Conservation (phyloP, 768 basidiomycete genomes). For the Jaapia argillacea region DNA sequence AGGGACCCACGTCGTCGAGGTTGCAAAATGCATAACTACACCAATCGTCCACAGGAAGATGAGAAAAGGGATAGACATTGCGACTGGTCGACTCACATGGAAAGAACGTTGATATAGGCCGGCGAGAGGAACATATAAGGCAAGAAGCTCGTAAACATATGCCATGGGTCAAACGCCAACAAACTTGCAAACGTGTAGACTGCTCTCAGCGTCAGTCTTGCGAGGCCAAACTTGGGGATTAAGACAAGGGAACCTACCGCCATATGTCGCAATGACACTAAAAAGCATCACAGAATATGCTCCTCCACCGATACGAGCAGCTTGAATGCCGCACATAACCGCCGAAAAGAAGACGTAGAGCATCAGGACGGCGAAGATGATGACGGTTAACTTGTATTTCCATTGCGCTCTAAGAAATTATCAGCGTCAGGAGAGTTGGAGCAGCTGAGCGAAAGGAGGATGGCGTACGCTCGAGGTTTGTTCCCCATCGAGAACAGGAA, state of each 20-base stretch:
- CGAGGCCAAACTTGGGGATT: not conserved
- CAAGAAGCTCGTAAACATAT: constrained; percentile 84
- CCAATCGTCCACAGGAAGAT: no score
- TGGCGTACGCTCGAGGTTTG: constrained; percentile 67
- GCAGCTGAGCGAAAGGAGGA: constrained; percentile 4
- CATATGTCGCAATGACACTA: constrained; percentile 80
- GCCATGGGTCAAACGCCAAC: constrained; percentile 92
- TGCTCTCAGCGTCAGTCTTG: constrained; percentile 15
- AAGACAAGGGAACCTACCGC: constrained; percentile 33
- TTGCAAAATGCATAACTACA: constrained; percentile 83
- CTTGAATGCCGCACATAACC: constrained; percentile 68
- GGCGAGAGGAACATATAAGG: constrained; percentile 86
- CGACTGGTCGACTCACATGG: constrained; percentile 41
- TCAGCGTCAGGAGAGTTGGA: constrained; percentile 11
- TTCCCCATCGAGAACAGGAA: constrained; percentile 97
- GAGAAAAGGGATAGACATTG: constrained; percentile 15
- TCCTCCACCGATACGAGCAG: constrained; percentile 52
- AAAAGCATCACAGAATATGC: constrained; percentile 73
- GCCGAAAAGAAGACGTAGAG: constrained; percentile 79
- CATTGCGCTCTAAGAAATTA: constrained; percentile 43
- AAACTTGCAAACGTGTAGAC: constrained; percentile 72
- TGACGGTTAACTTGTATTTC: constrained; percentile 80
- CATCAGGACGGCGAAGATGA: constrained; percentile 69
- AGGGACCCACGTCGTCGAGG: constrained; percentile 61
- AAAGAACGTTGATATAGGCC: constrained; percentile 66